phyloP scores from a whole-genome alignment of 2,329 filamentous ascomycete species.

The Geosmithia putterillii region DNA sequence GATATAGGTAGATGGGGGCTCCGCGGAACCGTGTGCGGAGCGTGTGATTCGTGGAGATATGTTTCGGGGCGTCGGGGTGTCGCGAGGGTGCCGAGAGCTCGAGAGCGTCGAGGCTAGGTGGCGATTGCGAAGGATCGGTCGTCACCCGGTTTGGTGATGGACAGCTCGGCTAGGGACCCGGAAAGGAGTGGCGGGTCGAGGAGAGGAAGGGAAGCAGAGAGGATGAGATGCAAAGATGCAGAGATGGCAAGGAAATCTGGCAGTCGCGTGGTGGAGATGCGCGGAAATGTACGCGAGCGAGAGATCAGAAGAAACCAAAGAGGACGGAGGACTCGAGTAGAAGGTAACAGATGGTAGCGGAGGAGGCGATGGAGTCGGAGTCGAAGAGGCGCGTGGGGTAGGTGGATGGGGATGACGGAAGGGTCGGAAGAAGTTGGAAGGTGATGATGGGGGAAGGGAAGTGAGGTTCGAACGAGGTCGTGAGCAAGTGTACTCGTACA shows the following conservation, averaged over 20 bases:
- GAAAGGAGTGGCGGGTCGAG: not conserved
- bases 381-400: not conserved
- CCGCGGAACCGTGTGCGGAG: constrained; percentile 3
- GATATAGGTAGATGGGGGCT: constrained; percentile 10
- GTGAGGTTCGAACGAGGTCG: no score
- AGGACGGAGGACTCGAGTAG: not conserved
- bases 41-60: not conserved
- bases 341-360: not conserved
- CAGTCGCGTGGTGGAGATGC: not conserved
- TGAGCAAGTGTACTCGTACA: no score
- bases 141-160: not conserved
- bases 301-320: not conserved
- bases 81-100: not conserved
- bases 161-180: not conserved
- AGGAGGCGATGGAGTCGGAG: not conserved
- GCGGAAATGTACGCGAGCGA: not conserved
- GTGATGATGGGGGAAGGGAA: no score
- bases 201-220: not conserved
- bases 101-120: not conserved
- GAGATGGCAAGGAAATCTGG: not conserved
- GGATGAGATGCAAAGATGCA: not conserved
- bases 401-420: not conserved
- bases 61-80: not conserved
- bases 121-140: not conserved
- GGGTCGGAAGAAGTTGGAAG: not conserved